phyloP scores from a whole-genome alignment of 208 protist species.

The Leishmania turanica region DNA sequence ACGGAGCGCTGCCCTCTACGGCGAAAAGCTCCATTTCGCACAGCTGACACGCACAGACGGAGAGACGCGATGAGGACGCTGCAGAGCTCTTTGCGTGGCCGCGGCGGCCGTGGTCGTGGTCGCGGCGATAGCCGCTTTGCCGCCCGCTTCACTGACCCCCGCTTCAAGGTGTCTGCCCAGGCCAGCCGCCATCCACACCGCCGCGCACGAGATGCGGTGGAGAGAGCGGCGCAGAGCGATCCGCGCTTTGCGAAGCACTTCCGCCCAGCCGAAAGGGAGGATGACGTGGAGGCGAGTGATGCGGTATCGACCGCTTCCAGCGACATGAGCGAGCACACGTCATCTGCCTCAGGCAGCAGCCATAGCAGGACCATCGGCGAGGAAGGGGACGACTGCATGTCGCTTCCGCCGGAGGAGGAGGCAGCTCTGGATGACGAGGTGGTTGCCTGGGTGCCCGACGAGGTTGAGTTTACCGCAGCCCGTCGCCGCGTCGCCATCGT shows the following conservation, averaged over 20 bases:
- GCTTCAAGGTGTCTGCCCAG: conserved; percentile 69
- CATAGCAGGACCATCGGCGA: conserved; percentile 2
- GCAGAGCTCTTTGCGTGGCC: conserved; percentile 61
- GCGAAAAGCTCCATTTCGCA: not conserved
- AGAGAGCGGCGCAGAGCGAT: conserved; percentile 47
- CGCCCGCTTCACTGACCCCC: conserved; percentile 87
- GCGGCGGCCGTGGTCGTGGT: conserved; percentile 37
- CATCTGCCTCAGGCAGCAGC: not conserved
- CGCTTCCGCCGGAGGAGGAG: conserved; percentile 28
- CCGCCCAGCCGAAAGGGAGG: conserved; percentile 19
- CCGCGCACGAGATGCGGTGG: conserved; percentile 15
- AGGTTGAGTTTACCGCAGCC: conserved; percentile 79
- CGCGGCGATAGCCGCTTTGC: conserved; percentile 73
- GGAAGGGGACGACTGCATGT: conserved; percentile 31
- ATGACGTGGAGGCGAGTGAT: conserved; percentile 35
- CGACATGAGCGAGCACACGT: conserved; percentile 1
- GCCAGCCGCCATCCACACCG: conserved; percentile 8
- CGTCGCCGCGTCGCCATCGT: conserved; percentile 92
- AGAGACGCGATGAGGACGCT: conserved; percentile 62
- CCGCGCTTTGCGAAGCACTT: conserved; percentile 81
- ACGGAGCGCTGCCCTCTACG: not conserved
- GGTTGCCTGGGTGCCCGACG: conserved; percentile 65
- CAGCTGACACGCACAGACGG: not conserved
- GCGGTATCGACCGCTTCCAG: conserved; percentile 15
- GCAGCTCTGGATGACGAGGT: conserved; percentile 67